Base-by-base conservation (phyloP, 139 green algal species). In the Coccomyxa sp. region DNA sequence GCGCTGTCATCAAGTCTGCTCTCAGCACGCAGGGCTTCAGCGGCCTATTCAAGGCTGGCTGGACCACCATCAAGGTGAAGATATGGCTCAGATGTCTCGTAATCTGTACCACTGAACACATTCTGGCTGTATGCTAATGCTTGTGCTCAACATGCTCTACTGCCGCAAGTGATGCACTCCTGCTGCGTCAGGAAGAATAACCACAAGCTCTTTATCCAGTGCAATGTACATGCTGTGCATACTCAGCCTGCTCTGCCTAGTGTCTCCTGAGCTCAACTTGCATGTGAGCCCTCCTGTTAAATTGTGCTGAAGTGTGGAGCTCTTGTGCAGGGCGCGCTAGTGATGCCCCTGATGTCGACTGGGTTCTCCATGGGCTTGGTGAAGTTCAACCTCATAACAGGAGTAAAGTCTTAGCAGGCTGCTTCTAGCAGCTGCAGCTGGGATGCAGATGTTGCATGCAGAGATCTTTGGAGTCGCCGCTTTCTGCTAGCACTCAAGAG, bases 321-420 rank as follows among this genome's bases (percentile, higher is more conserved):
- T 79, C 18, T 0, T 22, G 9, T 82, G 79, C 85, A 90, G 84
- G 95, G 95, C 22, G 95, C 95, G 0, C 79, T 97, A 64, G 95
- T 97, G 14, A 99, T 99, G 95, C 91, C 93, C 2, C 86, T 98
- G 12, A 99, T 99, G 95, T 85, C 93, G 0, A 78, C 90, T 55
- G 96, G 96, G 31, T 97, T 95, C 82, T 80, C 80, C 9, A 90
- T 87, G 55, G 96, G 96, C 14, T 85, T 95, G n/a, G 93, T 99
- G 79, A 97, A 98, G 84, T 99, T 99, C 83, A 90, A 91, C 64
- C 74, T 99, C 10, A 97, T 99, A 85, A 97, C 93, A 0, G 95
- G 80, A 0, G 73, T 37, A 24, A 99, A 98, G 86, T 86, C 91
- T 31, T 18, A 64, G 50, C 5, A 14, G 50, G 18, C 31, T 18